A percentile compares a stretch with the other conserved stretches of the same genome.
Evolutionary conservation across 345 rosid genomes (phyloP).

Genomic region (Geranium rotundifolium): DNA sequence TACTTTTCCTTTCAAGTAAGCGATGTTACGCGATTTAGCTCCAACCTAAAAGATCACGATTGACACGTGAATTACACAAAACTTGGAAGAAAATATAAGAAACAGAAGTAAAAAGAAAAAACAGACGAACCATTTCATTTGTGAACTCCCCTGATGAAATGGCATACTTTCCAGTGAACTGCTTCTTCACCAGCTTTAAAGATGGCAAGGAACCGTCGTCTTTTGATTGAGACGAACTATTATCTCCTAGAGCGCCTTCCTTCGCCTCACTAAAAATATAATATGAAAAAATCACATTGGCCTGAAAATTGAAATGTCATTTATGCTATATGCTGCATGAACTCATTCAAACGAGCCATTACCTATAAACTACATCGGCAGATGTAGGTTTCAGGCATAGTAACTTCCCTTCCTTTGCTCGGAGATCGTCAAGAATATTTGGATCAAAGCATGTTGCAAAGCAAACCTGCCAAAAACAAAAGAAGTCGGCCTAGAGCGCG

Average conservation of each 20-base stretch:
- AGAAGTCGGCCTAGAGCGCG: constrained; percentile 2
- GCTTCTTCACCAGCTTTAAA: constrained; percentile 55
- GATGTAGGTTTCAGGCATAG: constrained; percentile 68
- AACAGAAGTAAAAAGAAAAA: too few species aligned
- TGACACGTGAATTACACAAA: not conserved
- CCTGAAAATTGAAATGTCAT: not conserved
- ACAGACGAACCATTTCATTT: constrained; percentile 61
- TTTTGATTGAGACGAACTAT: constrained; percentile 35
- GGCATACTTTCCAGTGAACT: constrained; percentile 75
- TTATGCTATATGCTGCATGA: not conserved
- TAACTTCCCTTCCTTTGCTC: constrained; percentile 65
- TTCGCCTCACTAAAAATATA: constrained; percentile 43
- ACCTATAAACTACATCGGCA: constrained; percentile 73
- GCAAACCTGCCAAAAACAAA: constrained; percentile 60
- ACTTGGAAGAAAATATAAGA: too few species aligned
- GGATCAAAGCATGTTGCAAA: constrained; percentile 98
- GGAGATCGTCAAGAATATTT: constrained; percentile 52
- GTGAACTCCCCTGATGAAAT: constrained; percentile 88
- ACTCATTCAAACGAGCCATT: not conserved
- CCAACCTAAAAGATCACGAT: constrained; percentile 50
- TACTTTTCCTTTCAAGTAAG: constrained; percentile 73
- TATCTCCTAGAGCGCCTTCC: constrained; percentile 40
- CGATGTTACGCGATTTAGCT: constrained; percentile 93
- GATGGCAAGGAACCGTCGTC: constrained; percentile 33
- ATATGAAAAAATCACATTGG: not conserved